A percentile compares a stretch with the other conserved stretches of the same genome.
These are phyloP conservation scores for Actinomortierella wolfii DNA, from an alignment of 371 early-diverging fungal species.

Conservation along the genomic window DNA sequence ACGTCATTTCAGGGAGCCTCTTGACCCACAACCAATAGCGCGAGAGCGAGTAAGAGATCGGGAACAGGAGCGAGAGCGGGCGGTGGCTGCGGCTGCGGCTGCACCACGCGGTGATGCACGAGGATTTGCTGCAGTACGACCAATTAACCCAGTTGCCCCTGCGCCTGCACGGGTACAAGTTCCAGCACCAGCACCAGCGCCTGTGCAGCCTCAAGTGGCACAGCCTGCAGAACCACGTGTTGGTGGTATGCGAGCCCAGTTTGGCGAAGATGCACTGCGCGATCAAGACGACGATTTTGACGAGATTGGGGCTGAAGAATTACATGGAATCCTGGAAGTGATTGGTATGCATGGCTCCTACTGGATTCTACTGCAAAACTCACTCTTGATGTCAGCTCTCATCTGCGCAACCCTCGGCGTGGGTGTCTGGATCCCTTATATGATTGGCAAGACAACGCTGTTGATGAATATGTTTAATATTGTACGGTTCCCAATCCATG, in stretches of 20 bases:
- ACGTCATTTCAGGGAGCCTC: too few relatives aligned
- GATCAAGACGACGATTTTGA: conserved; percentile 55
- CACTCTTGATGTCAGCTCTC: conserved; percentile 74
- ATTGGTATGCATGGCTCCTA: conserved; percentile 89
- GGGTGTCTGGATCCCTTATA: conserved; percentile 78
- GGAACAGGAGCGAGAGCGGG: conserved; percentile 1
- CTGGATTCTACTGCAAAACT: conserved; percentile 77
- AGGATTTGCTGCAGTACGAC: background rate
- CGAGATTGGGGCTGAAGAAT: conserved; percentile 66
- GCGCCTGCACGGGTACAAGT: too few relatives aligned
- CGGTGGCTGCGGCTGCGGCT: conserved; percentile 8
- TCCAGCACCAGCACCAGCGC: too few relatives aligned
- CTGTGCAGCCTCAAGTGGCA: too few relatives aligned
- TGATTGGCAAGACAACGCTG: conserved; percentile 65
- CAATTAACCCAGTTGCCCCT: too few relatives aligned
- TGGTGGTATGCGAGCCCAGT: background rate
- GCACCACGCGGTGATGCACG: background rate
- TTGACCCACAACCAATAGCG: background rate
- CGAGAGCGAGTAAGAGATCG: conserved; percentile 3
- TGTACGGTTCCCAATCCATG: conserved; percentile 52
- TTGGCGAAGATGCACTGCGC: conserved; percentile 19
- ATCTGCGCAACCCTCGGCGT: conserved; percentile 71
- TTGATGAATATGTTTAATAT: conserved; percentile 54
- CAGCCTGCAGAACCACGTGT: too few relatives aligned
- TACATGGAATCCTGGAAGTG: conserved; percentile 85